Conservation (phyloP, 768 basidiomycete genomes). For the Podaxis rugospora region DNA sequence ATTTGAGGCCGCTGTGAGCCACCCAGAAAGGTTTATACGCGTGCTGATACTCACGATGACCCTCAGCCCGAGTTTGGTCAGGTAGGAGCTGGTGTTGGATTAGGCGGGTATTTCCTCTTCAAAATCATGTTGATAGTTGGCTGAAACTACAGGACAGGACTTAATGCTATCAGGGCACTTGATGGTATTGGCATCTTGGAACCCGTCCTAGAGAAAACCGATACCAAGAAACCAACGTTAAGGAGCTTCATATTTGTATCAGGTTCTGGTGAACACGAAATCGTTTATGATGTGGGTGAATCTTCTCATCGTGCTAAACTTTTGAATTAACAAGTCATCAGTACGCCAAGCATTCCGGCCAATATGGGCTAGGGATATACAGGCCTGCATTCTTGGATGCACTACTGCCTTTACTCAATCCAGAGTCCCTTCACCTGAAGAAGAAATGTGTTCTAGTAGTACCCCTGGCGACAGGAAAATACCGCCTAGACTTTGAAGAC, state of each 20-base stretch:
- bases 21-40: too few species aligned
- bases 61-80: slow-evolving; percentile 42
- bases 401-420: slow-evolving; percentile 37
- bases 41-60: neutral
- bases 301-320: neutral
- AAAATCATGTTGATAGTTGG: neutral
- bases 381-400: slow-evolving; percentile 51
- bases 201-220: slow-evolving; percentile 32
- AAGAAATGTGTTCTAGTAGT: slow-evolving; percentile 42
- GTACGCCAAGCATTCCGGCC: slow-evolving; percentile 29
- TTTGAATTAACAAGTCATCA: slow-evolving; percentile 12
- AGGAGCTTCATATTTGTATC: slow-evolving; percentile 37
- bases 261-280: slow-evolving; percentile 36
- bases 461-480: slow-evolving; percentile 19
- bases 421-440: slow-evolving; percentile 40
- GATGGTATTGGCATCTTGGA: slow-evolving; percentile 40
- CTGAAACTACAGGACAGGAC: slow-evolving; percentile 25
- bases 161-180: slow-evolving; percentile 45
- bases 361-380: slow-evolving; percentile 36
- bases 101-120: slow-evolving; percentile 30
- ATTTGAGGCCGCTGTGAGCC: slow-evolving; percentile 48
- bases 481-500: slow-evolving; percentile 43
- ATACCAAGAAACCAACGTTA: slow-evolving; percentile 25
- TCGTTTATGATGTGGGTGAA: slow-evolving; percentile 38
- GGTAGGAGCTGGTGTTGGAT: slow-evolving; percentile 50